Evolutionary conservation across 2,329 filamentous ascomycete species (phyloP), one percentile per base, ranked within the genome.

Genomic region (Elsinoe ampelina): DNA sequence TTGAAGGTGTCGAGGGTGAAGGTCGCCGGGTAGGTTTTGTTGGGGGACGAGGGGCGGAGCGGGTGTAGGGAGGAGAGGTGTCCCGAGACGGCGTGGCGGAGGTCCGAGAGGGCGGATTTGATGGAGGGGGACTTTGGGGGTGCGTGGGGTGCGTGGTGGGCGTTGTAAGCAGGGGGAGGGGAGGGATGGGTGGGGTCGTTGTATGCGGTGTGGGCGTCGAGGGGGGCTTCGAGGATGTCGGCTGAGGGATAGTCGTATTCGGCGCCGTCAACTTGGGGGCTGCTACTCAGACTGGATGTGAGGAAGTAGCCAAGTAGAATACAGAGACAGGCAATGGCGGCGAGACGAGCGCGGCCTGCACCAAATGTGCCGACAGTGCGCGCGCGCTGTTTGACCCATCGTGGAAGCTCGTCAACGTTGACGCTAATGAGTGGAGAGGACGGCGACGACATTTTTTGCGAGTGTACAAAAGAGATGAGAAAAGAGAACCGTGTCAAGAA

Each of bases 21-120:
- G 48, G 32, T 34, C 34, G n/a, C 48, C 17, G 34, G 17, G 48
- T 52, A 39, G 32, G 48, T 52, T 11, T 35, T 32, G 34, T 52
- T 52, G 13, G 15, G 52, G 17, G 50, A 2, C 20, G 47, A 20
- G 5, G 52, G 13, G 35, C 17, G n/a, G 10, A 15, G 36, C 39
- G 58, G 13, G 63, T 61, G 47, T 65, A 64, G 67, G 3, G 63
- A 63, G 32, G 65, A 61, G 10, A 70, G 26, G 54, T 66, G 68
- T 43, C 65, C 64, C 30, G 62, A 66, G 8, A 69, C 64, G 8
- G 67, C 67, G 38, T 65, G 58, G 55, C 68, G 66, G 10, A 69
- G 58, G 30, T 69, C 67, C 5, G 64, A 58, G 47, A 69, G 56
- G 1, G 68, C 68, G 15, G 66, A 65, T n/a, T 62, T 63, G n/a